Evolutionary conservation across 805 yeast genomes (phyloP).

Genomic region (Candida morakotiae): DNA sequence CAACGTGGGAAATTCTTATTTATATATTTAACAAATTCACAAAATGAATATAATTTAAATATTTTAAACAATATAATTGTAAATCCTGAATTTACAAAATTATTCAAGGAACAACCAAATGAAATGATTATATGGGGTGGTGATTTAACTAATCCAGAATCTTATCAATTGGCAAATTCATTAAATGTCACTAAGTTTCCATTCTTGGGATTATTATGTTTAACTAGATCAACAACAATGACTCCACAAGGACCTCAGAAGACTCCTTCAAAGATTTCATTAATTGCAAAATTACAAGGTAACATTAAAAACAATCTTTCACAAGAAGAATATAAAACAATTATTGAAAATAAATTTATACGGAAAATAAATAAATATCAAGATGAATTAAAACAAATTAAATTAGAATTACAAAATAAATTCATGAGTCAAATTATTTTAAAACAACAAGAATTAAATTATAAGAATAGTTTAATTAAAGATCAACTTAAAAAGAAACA

Average conservation of each 20-base stretch:
- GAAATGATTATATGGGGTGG: constrained; percentile 84
- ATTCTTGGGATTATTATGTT: constrained; percentile 70
- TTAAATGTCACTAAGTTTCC: constrained; percentile 74
- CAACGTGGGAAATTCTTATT: constrained; percentile 67
- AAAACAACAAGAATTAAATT: constrained; percentile 74
- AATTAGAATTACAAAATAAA: constrained; percentile 60
- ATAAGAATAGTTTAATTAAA: constrained; percentile 60
- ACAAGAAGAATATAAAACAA: neutral
- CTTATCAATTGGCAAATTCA: constrained; percentile 75
- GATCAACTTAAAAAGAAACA: constrained; percentile 53
- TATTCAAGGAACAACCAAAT: constrained; percentile 23
- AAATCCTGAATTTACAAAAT: constrained; percentile 43
- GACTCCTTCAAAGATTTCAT: constrained; percentile 53
- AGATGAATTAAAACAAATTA: constrained; percentile 55
- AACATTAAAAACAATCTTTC: neutral
- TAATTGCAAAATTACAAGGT: constrained; percentile 65
- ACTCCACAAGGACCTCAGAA: constrained; percentile 54
- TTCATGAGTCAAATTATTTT: constrained; percentile 55
- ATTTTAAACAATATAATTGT: constrained; percentile 55
- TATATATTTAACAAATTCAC: constrained; percentile 68
- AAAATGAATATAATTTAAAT: constrained; percentile 56
- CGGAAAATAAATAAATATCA: constrained; percentile 52
- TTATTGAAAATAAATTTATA: constrained; percentile 37
- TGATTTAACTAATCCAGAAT: constrained; percentile 74
- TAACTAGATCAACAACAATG: constrained; percentile 53